phyloP scores from a whole-genome alignment of 2,329 filamentous ascomycete genomes.

The Herpotrichia juniperi region DNA sequence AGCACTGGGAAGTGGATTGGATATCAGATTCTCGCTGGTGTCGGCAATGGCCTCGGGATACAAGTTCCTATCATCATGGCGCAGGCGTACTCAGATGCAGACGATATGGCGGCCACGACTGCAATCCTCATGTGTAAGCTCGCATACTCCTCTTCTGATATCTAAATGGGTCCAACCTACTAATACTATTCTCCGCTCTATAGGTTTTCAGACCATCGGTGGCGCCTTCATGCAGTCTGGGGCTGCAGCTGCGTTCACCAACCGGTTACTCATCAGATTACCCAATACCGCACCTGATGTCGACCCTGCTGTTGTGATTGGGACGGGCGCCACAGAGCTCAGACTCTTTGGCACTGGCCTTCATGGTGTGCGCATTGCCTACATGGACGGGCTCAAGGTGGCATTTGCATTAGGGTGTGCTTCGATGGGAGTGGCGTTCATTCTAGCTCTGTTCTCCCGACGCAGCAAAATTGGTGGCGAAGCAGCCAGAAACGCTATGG shows the following conservation, averaged over 20 bases:
- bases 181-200: constrained; percentile 1
- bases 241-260: constrained; percentile 7
- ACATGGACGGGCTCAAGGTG: background rate
- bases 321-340: constrained; percentile 1
- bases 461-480: no score
- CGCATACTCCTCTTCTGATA: background rate
- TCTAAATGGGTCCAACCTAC: background rate
- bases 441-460: no score
- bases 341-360: background rate
- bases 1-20: constrained; percentile 50
- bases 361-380: background rate
- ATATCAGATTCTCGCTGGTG: constrained; percentile 52
- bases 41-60: constrained; percentile 36
- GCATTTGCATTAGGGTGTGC: background rate
- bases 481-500: no score
- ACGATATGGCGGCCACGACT: constrained; percentile 9
- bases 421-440: background rate
- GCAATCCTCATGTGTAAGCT: constrained; percentile 11
- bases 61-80: constrained; percentile 3
- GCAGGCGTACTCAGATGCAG: constrained; percentile 1
- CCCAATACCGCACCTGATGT: background rate
- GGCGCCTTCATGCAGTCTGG: background rate
- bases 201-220: constrained; percentile 5
- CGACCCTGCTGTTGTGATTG: background rate
- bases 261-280: background rate